A percentile compares a stretch with the other conserved stretches of the same genome.
phyloP scores from a whole-genome alignment of 768 basidiomycete species.

The Hericium rajendrae region DNA sequence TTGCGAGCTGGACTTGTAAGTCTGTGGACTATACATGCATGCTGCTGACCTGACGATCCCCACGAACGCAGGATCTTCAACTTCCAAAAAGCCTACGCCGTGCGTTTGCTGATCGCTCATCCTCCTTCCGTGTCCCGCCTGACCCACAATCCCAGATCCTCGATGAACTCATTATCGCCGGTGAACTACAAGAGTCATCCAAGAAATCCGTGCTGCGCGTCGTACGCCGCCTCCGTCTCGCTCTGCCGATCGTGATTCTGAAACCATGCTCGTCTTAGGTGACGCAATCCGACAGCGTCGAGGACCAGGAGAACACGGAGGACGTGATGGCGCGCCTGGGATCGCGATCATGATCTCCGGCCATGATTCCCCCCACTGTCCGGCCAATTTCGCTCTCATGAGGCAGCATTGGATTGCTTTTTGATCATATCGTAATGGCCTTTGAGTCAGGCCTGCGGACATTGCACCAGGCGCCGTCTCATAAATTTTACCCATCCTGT shows the following conservation, averaged over 20 bases:
- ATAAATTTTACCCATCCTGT: too few species aligned
- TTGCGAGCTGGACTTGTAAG: constrained; percentile 87
- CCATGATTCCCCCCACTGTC: too few species aligned
- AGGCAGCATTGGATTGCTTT: too few species aligned
- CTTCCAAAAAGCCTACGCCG: constrained; percentile 92
- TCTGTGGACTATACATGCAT: background rate
- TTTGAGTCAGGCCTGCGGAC: too few species aligned
- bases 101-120: constrained; percentile 20
- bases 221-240: constrained; percentile 22
- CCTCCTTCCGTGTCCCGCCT: background rate
- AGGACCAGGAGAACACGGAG: constrained; percentile 80
- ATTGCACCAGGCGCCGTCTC: too few species aligned
- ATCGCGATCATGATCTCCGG: constrained; percentile 35
- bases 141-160: constrained; percentile 43
- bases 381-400: too few species aligned
- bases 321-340: constrained; percentile 72
- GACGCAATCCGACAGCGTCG: constrained; percentile 74
- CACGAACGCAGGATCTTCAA: constrained; percentile 72
- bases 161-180: constrained; percentile 89
- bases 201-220: constrained; percentile 61
- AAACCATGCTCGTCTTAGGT: constrained; percentile 37
- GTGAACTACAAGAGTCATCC: constrained; percentile 90
- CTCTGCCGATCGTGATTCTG: background rate
- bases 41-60: background rate
- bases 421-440: too few species aligned